These are phyloP conservation scores for Neopestalotiopsis sp. DNA, from an alignment of 2,329 filamentous ascomycete species.

Conservation along the genomic window DNA sequence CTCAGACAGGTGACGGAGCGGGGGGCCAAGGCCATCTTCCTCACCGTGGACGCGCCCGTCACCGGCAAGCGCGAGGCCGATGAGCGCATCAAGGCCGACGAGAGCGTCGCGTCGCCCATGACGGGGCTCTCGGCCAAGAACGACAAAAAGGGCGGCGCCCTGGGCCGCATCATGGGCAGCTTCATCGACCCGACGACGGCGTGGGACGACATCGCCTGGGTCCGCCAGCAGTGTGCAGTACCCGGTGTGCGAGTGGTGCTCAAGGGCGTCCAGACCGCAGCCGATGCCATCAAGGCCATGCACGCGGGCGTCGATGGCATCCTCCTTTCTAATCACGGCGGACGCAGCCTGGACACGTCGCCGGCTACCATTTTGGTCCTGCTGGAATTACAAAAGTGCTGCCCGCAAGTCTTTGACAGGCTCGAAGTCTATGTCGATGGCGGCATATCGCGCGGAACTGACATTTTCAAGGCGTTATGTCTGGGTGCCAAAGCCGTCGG, in stretches of 20 bases:
- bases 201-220: conserved; percentile 72
- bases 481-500: conserved; percentile 69
- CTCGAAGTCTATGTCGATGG: conserved; percentile 71
- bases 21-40: conserved; percentile 58
- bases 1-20: conserved; percentile 24
- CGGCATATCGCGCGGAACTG: conserved; percentile 68
- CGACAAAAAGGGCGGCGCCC: conserved; percentile 59
- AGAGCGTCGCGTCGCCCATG: conserved; percentile 53
- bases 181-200: conserved; percentile 62
- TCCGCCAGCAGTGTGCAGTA: conserved; percentile 56
- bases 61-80: conserved; percentile 60
- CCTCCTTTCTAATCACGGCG: conserved; percentile 74
- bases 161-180: conserved; percentile 60
- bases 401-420: conserved; percentile 62
- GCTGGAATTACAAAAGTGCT: conserved; percentile 66
- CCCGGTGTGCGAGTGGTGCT: conserved; percentile 63
- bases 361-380: conserved; percentile 63
- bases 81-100: conserved; percentile 53
- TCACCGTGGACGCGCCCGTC: conserved; percentile 65
- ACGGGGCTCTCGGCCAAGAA: conserved; percentile 54
- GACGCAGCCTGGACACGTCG: conserved; percentile 57
- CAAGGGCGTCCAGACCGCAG: conserved; percentile 73
- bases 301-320: conserved; percentile 70
- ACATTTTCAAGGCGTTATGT: conserved; percentile 71
- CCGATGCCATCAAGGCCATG: conserved; percentile 66